A percentile compares a stretch with the other conserved stretches of the same genome.
Evolutionary conservation across 2,329 filamentous ascomycete genomes (phyloP).

Genomic region (Zasmidium angulare): DNA sequence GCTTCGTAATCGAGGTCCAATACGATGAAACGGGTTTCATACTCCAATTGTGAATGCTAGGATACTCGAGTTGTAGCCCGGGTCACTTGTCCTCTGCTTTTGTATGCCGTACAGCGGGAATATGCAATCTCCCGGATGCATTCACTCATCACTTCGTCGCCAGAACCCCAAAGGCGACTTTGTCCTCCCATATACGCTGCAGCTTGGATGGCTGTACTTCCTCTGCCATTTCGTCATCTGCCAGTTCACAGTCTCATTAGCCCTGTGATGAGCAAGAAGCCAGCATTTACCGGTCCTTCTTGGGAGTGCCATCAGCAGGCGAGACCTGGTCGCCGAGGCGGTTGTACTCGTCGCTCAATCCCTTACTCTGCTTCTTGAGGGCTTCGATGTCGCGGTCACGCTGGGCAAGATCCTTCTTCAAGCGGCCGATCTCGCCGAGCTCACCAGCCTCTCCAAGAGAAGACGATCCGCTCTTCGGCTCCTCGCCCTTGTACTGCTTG

Average conservation of each 20-base stretch:
- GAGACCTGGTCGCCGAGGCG: slow-evolving; percentile 80
- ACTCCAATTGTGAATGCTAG: neutral
- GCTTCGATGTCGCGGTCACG: slow-evolving; percentile 83
- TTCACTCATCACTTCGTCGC: neutral
- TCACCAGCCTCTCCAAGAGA: slow-evolving; percentile 72
- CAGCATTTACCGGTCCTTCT: slow-evolving; percentile 53
- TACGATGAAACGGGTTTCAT: neutral
- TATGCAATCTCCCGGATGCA: neutral
- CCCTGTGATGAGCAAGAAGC: neutral
- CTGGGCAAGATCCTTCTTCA: slow-evolving; percentile 65
- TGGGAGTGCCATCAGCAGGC: slow-evolving; percentile 52
- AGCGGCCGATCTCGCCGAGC: slow-evolving; percentile 69
- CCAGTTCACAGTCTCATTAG: neutral
- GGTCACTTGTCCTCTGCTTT: neutral
- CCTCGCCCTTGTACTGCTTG: slow-evolving; percentile 71
- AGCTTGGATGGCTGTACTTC: neutral
- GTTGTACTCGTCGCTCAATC: slow-evolving; percentile 81
- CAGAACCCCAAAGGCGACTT: neutral
- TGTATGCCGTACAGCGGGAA: neutral
- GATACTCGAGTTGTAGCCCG: neutral
- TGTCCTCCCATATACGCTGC: neutral
- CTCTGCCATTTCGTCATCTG: neutral
- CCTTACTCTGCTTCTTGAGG: slow-evolving; percentile 88
- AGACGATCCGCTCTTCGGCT: slow-evolving; percentile 61
- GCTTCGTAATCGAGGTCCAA: neutral